Conservation (phyloP, 225 moss, liverwort and hornwort genomes). For the Bryum argenteum region DNA sequence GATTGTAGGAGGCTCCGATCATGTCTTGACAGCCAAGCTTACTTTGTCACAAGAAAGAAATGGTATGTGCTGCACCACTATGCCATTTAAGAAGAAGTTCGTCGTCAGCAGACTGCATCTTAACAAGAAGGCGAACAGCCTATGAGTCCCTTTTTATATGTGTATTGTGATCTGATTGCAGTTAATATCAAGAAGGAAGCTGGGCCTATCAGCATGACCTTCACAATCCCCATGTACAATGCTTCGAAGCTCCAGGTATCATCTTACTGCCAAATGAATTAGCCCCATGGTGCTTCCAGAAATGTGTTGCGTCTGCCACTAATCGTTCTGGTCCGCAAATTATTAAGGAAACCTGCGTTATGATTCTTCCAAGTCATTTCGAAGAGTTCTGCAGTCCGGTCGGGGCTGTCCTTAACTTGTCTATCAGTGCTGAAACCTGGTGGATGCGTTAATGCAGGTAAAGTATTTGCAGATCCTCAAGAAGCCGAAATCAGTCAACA, state of each 20-base stretch:
- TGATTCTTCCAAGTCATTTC: neutral
- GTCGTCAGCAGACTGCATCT: neutral
- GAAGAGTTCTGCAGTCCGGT: neutral
- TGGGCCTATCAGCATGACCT: slow-evolving; percentile 98
- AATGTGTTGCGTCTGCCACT: neutral
- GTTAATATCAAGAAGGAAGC: slow-evolving; percentile 96
- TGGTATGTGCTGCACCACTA: slow-evolving; percentile 44
- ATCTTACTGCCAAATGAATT: neutral
- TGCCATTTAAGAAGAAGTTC: neutral
- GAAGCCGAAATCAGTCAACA: slow-evolving; percentile 77
- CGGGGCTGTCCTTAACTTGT: neutral
- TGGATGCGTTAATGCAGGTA: slow-evolving; percentile 63
- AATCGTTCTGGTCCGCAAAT: neutral
- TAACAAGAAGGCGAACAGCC: neutral
- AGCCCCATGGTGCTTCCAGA: neutral
- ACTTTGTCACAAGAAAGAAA: slow-evolving; percentile 90
- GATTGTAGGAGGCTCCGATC: slow-evolving; percentile 97
- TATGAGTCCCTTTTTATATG: neutral
- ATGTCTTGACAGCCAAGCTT: slow-evolving; percentile 82
- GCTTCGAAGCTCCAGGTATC: slow-evolving; percentile 89
- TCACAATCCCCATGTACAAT: slow-evolving; percentile 98
- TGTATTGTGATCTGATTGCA: slow-evolving; percentile 38
- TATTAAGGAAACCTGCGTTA: slow-evolving; percentile 3
- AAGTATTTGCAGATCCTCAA: slow-evolving; percentile 95
- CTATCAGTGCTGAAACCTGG: slow-evolving; percentile 4